Base-by-base conservation (phyloP, 345 rosid genomes). In the Laguncularia racemosa region DNA sequence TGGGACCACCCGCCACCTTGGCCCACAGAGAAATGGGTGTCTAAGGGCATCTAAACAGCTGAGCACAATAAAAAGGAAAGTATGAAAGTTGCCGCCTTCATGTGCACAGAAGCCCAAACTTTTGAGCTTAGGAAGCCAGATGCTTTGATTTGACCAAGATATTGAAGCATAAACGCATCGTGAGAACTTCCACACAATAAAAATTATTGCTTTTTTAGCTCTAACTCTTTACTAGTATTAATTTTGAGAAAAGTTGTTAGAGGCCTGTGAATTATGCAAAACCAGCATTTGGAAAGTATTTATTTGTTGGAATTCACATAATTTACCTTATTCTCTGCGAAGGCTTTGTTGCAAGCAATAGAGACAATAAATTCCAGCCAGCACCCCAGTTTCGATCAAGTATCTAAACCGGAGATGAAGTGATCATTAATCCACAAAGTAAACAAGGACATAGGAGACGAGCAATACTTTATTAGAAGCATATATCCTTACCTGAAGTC, bases 341-440 rank as follows among this genome's bases (percentile, higher is more conserved):
- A 73, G 84, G 81, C 69, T 75, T 81, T 43, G 78, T 74, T 57
- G 98, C 93, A 62, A 92, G 87, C 70, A 92, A 64, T 52, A 81
- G 79, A 44, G 95, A 86, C 38, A 89, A 73, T 67, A 92, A 93
- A 69, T 92, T 85, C 98, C 97, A 92, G 51, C 98, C 98, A 3
- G 91, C 91, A 60, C 97, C 97, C 87, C 95, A 86, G 61, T 84
- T 89, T 65, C 96, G 78, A 76, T 92, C 96, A 40, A 92, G 98
- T 57, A 92, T 92, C 98, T 92, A 75, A 66, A 71, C 59, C 53
- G 46, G 49, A 58, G 20, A 43, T 10, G 17, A 33, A 50, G 44
- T 26, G 23, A 57, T 62, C 50, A 13, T 58, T 67, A 57, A 56
- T 26, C 61, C 13, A 50, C 12, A 48, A 33, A 33, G 11, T 6